Conservation (phyloP, 352 stramenopile genomes). For the Aphanomyces invadans region DNA sequence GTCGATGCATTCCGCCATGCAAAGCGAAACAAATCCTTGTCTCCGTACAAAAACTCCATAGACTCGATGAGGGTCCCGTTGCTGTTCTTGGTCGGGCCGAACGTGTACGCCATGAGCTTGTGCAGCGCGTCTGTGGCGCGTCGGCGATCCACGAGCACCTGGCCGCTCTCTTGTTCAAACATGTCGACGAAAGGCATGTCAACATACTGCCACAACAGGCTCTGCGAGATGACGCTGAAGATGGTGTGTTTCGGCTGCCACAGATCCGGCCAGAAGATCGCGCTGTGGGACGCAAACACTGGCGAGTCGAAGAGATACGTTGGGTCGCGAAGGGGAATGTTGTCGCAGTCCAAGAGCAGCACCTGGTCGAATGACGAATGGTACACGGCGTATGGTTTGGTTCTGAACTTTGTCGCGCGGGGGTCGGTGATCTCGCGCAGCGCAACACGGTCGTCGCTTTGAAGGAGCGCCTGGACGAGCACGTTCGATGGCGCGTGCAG, state of each 20-base stretch:
- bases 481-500: slow-evolving; percentile 74
- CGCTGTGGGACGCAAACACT: slow-evolving; percentile 61
- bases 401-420: slow-evolving; percentile 64
- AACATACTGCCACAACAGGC: slow-evolving; percentile 67
- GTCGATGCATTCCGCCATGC: slow-evolving; percentile 71
- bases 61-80: slow-evolving; percentile 41
- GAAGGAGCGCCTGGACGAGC: slow-evolving; percentile 60
- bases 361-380: slow-evolving; percentile 83
- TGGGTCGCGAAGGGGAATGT: slow-evolving; percentile 68
- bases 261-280: slow-evolving; percentile 82
- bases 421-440: slow-evolving; percentile 76
- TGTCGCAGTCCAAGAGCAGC: slow-evolving; percentile 75
- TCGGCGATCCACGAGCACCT: slow-evolving; percentile 77
- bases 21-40: slow-evolving; percentile 81
- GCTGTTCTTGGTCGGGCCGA: background rate
- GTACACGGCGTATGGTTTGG: slow-evolving; percentile 80
- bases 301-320: slow-evolving; percentile 78
- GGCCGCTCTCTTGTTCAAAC: slow-evolving; percentile 82
- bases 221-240: slow-evolving; percentile 69
- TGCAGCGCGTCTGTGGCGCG: slow-evolving; percentile 66
- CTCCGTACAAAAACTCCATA: slow-evolving; percentile 75
- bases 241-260: slow-evolving; percentile 76
- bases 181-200: slow-evolving; percentile 65
- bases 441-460: slow-evolving; percentile 52
- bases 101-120: slow-evolving; percentile 51